Base-by-base conservation (phyloP, 2,329 filamentous ascomycete genomes). In the Cladophialophora chaetospira region DNA sequence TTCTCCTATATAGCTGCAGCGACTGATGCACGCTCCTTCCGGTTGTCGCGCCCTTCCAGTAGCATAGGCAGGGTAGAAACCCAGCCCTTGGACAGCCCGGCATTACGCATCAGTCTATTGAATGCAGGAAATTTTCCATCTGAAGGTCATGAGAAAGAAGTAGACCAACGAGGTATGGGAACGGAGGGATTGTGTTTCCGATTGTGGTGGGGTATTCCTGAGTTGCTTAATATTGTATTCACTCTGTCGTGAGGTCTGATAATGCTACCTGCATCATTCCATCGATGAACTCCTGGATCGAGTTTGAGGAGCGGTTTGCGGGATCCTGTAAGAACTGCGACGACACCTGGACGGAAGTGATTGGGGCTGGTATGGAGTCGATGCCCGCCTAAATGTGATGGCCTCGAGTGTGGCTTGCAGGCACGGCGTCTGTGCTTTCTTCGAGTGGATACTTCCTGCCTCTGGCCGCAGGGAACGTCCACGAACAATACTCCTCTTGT, bases 401-500 rank as follows among this genome's bases (percentile, higher is more conserved):
- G 28, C 26, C 13, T 33, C 46, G 40, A 43, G 10, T 38, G 55
- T 54, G 50, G 55, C 55, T 58, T 54, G 55, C 55, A 50, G 44
- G 6, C 8, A n/a, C 9, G 48, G 21, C 23, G 48, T 28, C 48
- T 42, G 48, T 40, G 48, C 48, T 51, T 29, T 26, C 21, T 1
- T 33, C 35, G 10, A 38, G 46, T 38, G 46, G 46, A 26, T 49
- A 49, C 31, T 21, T 25, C 2, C 42, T 17, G 29, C 29, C 29
- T 8, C 1, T 15, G 31, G 21, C 21, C 33, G 23, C 11, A 49
- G n/a, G 15, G 31, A 19, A 21, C 19, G 19, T 36, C 28, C 21
- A 35, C 46, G 17, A 23, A n/a, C 21, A 33, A 31, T 33, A 25
- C 28, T 19, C 45, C 33, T 3, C 23, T 19, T n/a, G n/a, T n/a